phyloP scores from a whole-genome alignment of 1,284 basidiomycete species.

The Bondarzewia mesenterica region DNA sequence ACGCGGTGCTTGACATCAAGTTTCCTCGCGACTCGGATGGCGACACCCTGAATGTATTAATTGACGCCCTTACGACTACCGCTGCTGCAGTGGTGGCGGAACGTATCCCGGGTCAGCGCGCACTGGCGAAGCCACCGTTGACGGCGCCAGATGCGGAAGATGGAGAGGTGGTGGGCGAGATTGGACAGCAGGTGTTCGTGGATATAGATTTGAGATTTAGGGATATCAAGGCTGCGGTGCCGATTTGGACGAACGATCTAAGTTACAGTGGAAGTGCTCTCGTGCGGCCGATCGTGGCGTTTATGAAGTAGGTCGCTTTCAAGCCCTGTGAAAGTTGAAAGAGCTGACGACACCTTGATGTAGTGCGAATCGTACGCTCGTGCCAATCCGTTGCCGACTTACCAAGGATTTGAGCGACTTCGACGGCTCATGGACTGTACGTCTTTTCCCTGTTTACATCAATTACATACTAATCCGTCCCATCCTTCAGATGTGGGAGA shows the following conservation, averaged over 20 bases:
- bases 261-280: conserved; percentile 94
- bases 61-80: conserved; percentile 68
- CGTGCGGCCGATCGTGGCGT: conserved; percentile 94
- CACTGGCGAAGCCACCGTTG: conserved; percentile 82
- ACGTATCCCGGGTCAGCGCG: conserved; percentile 83
- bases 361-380: conserved; percentile 84
- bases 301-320: conserved; percentile 87
- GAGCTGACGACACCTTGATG: too few relatives aligned
- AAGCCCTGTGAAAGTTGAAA: too few relatives aligned
- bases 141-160: conserved; percentile 55
- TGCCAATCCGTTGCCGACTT: conserved; percentile 86
- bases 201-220: conserved; percentile 95
- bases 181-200: conserved; percentile 47
- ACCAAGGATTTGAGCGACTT: conserved; percentile 76
- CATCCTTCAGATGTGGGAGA: conserved; percentile 73
- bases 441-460: conserved; percentile 21
- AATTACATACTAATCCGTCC: conserved; percentile 14
- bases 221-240: conserved; percentile 94
- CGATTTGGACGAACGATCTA: conserved; percentile 80
- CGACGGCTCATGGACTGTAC: conserved; percentile 84
- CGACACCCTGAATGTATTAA: conserved; percentile 73
- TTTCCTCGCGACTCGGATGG: conserved; percentile 83
- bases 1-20: conserved; percentile 96
- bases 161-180: conserved; percentile 22
- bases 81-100: conserved; percentile 50